Conservation (phyloP, 495 filamentous ascomycete species). For the Hypoxylon subgilvum region DNA sequence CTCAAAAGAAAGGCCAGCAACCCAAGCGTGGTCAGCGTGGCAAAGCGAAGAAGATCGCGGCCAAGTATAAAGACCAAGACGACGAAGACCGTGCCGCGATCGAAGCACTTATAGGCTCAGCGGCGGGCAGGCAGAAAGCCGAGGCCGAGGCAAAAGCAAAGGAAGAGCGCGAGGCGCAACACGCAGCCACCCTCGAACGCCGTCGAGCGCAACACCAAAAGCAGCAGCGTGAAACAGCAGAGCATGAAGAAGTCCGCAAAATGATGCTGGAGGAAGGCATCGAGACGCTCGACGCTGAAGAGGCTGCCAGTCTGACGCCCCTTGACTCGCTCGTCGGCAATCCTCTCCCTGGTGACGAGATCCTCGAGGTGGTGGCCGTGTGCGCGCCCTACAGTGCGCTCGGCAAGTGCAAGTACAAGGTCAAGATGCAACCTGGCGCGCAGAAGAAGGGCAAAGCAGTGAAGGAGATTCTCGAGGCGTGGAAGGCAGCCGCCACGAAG, state of each 20-base stretch:
- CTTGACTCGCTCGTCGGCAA: slow-evolving; percentile 79
- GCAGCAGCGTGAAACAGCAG: slow-evolving; percentile 63
- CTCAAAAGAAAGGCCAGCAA: slow-evolving; percentile 47
- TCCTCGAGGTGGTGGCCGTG: slow-evolving; percentile 86
- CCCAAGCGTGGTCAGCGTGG: slow-evolving; percentile 76
- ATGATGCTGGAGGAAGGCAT: slow-evolving; percentile 58
- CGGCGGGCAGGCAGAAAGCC: slow-evolving; percentile 59
- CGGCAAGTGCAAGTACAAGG: slow-evolving; percentile 80
- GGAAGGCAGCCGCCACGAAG: slow-evolving; percentile 67
- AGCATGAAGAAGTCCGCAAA: slow-evolving; percentile 69
- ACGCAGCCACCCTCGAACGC: slow-evolving; percentile 69
- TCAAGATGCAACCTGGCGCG: slow-evolving; percentile 87
- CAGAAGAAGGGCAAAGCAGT: slow-evolving; percentile 96
- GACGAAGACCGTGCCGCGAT: slow-evolving; percentile 87
- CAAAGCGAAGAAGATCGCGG: slow-evolving; percentile 85
- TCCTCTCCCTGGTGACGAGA: slow-evolving; percentile 80
- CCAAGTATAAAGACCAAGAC: slow-evolving; percentile 94
- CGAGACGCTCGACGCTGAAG: slow-evolving; percentile 54
- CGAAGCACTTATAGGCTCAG: slow-evolving; percentile 78
- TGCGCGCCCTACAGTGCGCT: slow-evolving; percentile 91
- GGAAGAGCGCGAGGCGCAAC: slow-evolving; percentile 62
- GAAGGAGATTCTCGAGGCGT: slow-evolving; percentile 80
- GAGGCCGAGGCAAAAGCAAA: slow-evolving; percentile 60
- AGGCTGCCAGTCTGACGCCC: slow-evolving; percentile 64
- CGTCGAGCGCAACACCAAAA: slow-evolving; percentile 79